Base-by-base conservation (phyloP, 1,284 basidiomycete species). In the Puccinia hordei region DNA sequence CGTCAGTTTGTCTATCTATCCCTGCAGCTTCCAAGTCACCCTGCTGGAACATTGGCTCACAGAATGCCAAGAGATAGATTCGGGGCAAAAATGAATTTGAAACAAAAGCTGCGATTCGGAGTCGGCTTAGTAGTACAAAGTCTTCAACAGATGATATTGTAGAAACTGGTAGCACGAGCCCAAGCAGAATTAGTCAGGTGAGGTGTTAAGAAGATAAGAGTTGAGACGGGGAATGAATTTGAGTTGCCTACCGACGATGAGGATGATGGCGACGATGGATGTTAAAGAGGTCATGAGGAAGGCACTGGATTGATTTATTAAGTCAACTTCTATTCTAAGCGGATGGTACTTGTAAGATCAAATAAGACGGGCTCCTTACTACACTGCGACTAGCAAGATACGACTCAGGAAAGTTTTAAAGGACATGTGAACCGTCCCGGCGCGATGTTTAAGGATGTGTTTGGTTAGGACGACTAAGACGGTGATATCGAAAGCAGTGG, bases 31-130 rank as follows among this genome's bases (percentile, higher is more conserved):
- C n/a, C n/a, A n/a, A n/a, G n/a, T 46, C 35, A 1, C 10, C 38
- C 8, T 15, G 2, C 22, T 8, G 1, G 33, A 38, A 30, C 35
- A 46, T 27, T 49, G 27, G 17, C 73, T 76, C 41, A 76, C 73
- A 76, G 35, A 76, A 76, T 17, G 73, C 57, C 27, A 76, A 6
- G 2, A 76, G 73, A 46, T 76, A 76, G 27, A 65, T 76, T 27
- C 73, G 73, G 38, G 73, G 73, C 59, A 76, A 65, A 24, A 61
- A 63, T 24, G 73, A 61, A 46, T 76, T 76, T 9, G n/a, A 61
- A 30, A 76, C 59, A 24, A 76, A 65, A 33, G 73, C 73, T 53
- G 59, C 73, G 17, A 65, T 51, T 30, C 61, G 19, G 24, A 76
- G 73, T 38, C 44, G 35, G 22, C 46, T 76, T 41, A 66, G n/a